phyloP scores from a whole-genome alignment of 2,329 filamentous ascomycete genomes.

The Microdochium bolleyi region DNA sequence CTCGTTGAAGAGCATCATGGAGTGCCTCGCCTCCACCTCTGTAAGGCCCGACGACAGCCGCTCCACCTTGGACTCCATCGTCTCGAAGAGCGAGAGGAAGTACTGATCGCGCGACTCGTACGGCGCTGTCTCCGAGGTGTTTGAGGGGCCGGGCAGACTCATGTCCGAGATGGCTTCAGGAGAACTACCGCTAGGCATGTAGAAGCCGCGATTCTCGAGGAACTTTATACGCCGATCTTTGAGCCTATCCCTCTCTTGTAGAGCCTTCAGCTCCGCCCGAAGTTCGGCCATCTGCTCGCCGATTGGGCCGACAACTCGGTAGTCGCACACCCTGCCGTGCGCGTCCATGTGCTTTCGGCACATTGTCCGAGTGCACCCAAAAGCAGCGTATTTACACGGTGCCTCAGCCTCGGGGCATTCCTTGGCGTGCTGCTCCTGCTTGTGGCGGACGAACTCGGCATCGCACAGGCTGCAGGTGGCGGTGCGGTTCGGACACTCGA shows the following conservation, averaged over 20 bases:
- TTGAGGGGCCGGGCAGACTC: conserved; percentile 12
- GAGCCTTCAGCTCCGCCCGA: conserved; percentile 36
- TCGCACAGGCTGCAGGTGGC: conserved; percentile 42
- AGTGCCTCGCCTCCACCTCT: conserved; percentile 52
- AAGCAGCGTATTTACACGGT: conserved; percentile 37
- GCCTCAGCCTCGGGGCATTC: conserved; percentile 33
- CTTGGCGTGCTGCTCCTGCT: conserved; percentile 37
- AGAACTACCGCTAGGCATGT: conserved; percentile 13
- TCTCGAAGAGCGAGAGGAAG: conserved; percentile 35
- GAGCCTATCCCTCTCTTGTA: conserved; percentile 28
- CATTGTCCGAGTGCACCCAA: conserved; percentile 36
- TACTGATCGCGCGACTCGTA: conserved; percentile 34
- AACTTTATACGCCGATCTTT: conserved; percentile 33
- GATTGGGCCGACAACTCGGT: conserved; percentile 43
- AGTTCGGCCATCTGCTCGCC: conserved; percentile 37
- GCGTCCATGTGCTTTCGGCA: conserved; percentile 30
- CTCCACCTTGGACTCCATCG: conserved; percentile 48
- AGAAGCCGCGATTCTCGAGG: conserved; percentile 25
- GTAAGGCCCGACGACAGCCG: conserved; percentile 48
- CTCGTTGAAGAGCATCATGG: conserved; percentile 54
- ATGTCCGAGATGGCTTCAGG: conserved; percentile 15
- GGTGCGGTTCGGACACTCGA: conserved; percentile 36
- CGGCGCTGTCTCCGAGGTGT: conserved; percentile 14
- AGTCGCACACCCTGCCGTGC: conserved; percentile 42
- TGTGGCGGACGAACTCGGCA: conserved; percentile 31